Base-by-base conservation (phyloP, 2,329 filamentous ascomycete genomes). In the Laburnicola sp. region DNA sequence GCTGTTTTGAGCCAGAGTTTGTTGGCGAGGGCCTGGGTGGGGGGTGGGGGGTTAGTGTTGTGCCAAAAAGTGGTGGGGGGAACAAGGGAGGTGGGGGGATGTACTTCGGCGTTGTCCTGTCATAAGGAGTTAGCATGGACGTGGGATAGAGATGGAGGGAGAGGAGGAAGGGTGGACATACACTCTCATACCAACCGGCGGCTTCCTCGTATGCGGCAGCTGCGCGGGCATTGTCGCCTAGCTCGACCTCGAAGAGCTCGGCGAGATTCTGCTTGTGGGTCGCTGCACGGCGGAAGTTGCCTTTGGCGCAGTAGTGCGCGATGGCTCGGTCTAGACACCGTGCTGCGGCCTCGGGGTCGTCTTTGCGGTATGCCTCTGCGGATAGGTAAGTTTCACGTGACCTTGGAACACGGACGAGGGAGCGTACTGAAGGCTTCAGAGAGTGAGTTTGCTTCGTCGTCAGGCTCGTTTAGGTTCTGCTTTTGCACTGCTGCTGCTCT, bases 1-100 rank as follows among this genome's bases (percentile, higher is more conserved):
- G 91, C 93, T 7, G 92, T 88, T 77, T 97, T 97, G 60, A 97
- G 84, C 80, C 84, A 96, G 53, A 94, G 84, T 75, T 97, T 97
- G 79, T 96, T 97, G 57, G 92, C 91, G 28, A 96, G 82, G 31
- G 89, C 68, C 67, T 71, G 59, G 53, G 54, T 45, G 9, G 35
- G 43, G 25, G 42, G 5, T n/a, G 22, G 27, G 25, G 10, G 22
- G 52, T 71, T 62, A 71, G 65, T 58, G 32, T 43, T 57, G 44
- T 38, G 53, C 56, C 59, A 58, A 55, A 60, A 49, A 7, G 26
- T 27, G 28, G 27, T 21, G 10, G 22, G 55, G 63, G 47, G 3
- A 25, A 22, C 9, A 2, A 28, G n/a, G 25, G 22, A 11, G 21
- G 42, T 27, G 41, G 45, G 39, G 10, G 10, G 28, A 27, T 48